phyloP scores from a whole-genome alignment of 257 asterid species.

The Solanum neorickii region DNA sequence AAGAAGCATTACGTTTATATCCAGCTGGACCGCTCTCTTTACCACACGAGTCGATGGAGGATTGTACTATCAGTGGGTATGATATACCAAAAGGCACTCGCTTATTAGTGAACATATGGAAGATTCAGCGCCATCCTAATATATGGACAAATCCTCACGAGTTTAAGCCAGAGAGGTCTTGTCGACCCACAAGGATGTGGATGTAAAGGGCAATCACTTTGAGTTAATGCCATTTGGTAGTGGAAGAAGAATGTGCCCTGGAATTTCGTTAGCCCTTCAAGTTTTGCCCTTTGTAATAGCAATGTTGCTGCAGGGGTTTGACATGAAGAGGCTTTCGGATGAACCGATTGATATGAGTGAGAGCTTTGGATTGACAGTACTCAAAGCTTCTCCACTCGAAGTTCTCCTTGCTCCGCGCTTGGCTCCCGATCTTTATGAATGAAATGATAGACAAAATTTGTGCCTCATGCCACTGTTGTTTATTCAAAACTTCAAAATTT shows the following conservation, averaged over 20 bases:
- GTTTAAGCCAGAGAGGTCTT: conserved; percentile 41
- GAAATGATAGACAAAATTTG: not conserved
- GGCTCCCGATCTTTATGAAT: conserved; percentile 5
- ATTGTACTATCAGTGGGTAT: conserved; percentile 32
- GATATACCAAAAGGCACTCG: conserved; percentile 29
- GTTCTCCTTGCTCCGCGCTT: conserved; percentile 20
- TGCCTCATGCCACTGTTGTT: not conserved
- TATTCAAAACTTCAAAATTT: not conserved
- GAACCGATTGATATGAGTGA: conserved; percentile 34
- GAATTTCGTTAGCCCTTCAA: conserved; percentile 10
- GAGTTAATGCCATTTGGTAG: conserved; percentile 46
- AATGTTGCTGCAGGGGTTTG: conserved; percentile 19
- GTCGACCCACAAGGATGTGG: conserved; percentile 14
- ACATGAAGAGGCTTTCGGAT: not conserved
- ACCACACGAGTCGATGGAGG: conserved; percentile 9
- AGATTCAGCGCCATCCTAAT: conserved; percentile 27
- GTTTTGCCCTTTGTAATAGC: conserved; percentile 11
- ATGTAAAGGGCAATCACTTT: conserved; percentile 23
- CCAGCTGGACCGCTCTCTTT: conserved; percentile 13
- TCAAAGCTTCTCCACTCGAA: conserved; percentile 31
- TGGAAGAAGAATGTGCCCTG: conserved; percentile 43
- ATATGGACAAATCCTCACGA: conserved; percentile 36
- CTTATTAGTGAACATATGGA: conserved; percentile 28
- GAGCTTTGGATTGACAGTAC: conserved; percentile 14
- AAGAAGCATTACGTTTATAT: conserved; percentile 35